Evolutionary conservation across 108 stramenopile species (phyloP).

Genomic region (Discostella pseudostelligera): DNA sequence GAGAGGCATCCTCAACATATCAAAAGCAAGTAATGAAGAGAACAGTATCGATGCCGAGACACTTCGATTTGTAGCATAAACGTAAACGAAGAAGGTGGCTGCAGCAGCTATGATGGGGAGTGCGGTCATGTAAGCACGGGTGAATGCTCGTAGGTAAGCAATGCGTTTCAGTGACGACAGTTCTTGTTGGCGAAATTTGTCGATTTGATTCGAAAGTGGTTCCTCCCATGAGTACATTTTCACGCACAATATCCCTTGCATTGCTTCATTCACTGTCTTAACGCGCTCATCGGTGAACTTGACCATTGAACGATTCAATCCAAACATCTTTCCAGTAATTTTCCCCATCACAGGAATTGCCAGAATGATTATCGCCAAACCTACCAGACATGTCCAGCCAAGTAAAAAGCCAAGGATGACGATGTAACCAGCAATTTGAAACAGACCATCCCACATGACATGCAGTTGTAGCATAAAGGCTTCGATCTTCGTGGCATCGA

Average conservation of each 20-base stretch:
- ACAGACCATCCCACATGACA: slow-evolving; percentile 73
- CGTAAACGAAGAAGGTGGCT: slow-evolving; percentile 58
- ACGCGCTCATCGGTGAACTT: slow-evolving; percentile 80
- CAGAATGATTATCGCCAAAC: slow-evolving; percentile 71
- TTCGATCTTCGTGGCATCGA: slow-evolving; percentile 88
- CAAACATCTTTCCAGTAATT: slow-evolving; percentile 67
- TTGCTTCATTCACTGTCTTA: slow-evolving; percentile 84
- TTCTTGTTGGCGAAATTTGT: slow-evolving; percentile 57
- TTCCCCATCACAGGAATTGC: slow-evolving; percentile 68
- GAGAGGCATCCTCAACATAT: slow-evolving; percentile 69
- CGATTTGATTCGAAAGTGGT: slow-evolving; percentile 61
- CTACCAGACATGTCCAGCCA: slow-evolving; percentile 78
- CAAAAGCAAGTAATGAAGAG: slow-evolving; percentile 65
- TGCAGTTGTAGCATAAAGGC: slow-evolving; percentile 68
- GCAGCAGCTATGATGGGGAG: slow-evolving; percentile 66
- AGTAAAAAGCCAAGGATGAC: slow-evolving; percentile 66
- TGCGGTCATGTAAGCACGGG: slow-evolving; percentile 62
- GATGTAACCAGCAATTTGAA: slow-evolving; percentile 77
- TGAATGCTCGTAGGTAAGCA: slow-evolving; percentile 65
- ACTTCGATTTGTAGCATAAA: slow-evolving; percentile 32
- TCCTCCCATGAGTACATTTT: slow-evolving; percentile 94
- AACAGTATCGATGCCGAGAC: slow-evolving; percentile 65
- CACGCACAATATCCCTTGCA: slow-evolving; percentile 88
- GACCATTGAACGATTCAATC: slow-evolving; percentile 67
- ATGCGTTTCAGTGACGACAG: slow-evolving; percentile 48